A percentile compares a stretch with the other conserved stretches of the same genome.
Evolutionary conservation across 768 basidiomycete genomes (phyloP).

Genomic region (Kwoniella sp.): DNA sequence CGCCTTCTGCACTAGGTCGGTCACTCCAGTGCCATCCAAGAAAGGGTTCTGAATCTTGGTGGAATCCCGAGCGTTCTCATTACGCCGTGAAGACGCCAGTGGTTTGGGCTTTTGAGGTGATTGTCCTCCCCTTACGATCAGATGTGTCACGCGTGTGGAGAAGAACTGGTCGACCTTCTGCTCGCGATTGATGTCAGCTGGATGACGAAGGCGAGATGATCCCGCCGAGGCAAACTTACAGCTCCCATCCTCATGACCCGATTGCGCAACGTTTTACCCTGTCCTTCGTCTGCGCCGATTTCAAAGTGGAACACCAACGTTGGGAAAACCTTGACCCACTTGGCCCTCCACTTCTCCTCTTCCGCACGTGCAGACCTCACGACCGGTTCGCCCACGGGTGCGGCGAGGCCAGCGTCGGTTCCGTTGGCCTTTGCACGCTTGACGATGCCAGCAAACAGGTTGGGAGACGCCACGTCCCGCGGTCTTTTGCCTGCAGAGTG

Average conservation of each 20-base stretch:
- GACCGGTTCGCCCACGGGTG: neutral
- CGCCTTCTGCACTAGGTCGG: constrained; percentile 36
- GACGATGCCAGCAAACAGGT: neutral
- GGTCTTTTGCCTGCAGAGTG: constrained; percentile 4
- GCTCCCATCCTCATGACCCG: constrained; percentile 68
- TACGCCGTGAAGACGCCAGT: constrained; percentile 1
- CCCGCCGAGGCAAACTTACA: constrained; percentile 59
- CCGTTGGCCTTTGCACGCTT: constrained; percentile 11
- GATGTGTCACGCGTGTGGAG: constrained; percentile 76
- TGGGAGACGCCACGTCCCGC: neutral
- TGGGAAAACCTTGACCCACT: constrained; percentile 82
- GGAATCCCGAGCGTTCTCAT: constrained; percentile 13
- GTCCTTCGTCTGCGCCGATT: constrained; percentile 52
- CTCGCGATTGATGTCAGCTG: neutral
- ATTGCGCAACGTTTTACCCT: constrained; percentile 54
- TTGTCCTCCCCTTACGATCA: constrained; percentile 51
- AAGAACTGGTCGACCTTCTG: constrained; percentile 87
- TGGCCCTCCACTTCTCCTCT: constrained; percentile 68
- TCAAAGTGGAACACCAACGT: constrained; percentile 82
- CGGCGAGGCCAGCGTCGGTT: too few species aligned
- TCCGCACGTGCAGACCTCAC: constrained; percentile 11
- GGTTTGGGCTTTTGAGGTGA: constrained; percentile 29
- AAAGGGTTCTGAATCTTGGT: constrained; percentile 35
- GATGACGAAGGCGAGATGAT: neutral
- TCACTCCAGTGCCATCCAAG: constrained; percentile 31